phyloP scores from a whole-genome alignment of 2,329 filamentous ascomycete species.

The Fusarium paranaense region DNA sequence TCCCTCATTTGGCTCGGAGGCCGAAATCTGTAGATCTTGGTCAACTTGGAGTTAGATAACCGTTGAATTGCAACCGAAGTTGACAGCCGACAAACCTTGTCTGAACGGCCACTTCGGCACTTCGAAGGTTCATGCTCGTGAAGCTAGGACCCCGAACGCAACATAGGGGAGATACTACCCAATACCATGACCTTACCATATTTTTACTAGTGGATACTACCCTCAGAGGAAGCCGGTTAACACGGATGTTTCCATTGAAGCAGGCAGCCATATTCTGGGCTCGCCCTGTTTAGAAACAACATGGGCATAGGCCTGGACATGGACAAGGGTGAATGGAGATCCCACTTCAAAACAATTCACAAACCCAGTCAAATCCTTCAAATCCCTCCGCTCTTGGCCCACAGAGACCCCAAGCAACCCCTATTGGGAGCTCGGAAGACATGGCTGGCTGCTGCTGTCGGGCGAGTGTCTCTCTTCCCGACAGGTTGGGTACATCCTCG shows the following conservation, averaged over 20 bases:
- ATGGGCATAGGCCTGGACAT: background rate
- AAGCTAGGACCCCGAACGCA: background rate
- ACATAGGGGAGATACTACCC: background rate
- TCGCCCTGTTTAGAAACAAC: background rate
- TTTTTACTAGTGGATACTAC: background rate
- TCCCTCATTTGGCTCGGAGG: background rate
- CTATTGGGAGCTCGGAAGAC: background rate
- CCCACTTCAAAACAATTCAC: background rate
- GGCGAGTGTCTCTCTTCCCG: background rate
- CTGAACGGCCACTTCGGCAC: background rate
- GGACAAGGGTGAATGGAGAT: background rate
- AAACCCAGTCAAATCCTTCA: background rate
- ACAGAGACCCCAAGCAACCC: background rate
- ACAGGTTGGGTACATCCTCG: background rate
- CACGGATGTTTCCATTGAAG: background rate
- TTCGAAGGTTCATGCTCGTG: background rate
- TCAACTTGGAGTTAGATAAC: background rate
- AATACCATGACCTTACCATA: background rate
- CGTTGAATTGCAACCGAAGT: background rate
- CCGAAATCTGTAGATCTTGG: background rate
- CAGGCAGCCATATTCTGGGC: background rate
- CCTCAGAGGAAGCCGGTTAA: background rate
- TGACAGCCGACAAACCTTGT: background rate
- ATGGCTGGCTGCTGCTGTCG: background rate
- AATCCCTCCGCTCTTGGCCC: background rate